Conservation (phyloP, 768 basidiomycete genomes). For the Rhodosporidiobolus odoratus region DNA sequence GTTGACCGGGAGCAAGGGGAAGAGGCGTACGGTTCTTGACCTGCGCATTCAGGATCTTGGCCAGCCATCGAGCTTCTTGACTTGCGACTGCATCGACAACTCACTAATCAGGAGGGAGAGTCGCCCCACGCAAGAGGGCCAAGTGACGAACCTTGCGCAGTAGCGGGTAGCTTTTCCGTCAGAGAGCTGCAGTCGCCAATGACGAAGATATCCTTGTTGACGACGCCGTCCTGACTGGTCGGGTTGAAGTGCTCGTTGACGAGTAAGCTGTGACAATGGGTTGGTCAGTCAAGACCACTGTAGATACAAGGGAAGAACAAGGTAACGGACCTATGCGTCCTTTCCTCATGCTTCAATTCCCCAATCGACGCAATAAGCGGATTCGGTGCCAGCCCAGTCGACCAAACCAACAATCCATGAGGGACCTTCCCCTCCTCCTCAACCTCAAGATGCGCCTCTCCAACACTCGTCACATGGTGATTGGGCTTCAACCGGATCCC, state of each 20-base stretch:
- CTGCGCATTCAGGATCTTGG: conserved; percentile 59
- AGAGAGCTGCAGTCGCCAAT: conserved; percentile 73
- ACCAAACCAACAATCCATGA: conserved; percentile 80
- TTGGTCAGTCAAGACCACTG: background rate
- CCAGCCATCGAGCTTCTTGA: conserved; percentile 67
- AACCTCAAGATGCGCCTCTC: conserved; percentile 42
- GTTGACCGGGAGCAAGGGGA: background rate
- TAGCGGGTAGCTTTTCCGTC: conserved; percentile 63
- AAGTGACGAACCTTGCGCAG: conserved; percentile 56
- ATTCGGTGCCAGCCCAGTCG: conserved; percentile 76
- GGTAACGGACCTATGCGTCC: conserved; percentile 17
- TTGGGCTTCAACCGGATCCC: conserved; percentile 67
- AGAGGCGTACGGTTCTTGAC: conserved; percentile 51
- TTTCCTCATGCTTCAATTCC: conserved; percentile 51
- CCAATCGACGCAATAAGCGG: conserved; percentile 63
- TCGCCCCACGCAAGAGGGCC: background rate
- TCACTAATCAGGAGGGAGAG: too few relatives aligned
- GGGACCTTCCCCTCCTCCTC: conserved; percentile 58
- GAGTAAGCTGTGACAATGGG: conserved; percentile 47
- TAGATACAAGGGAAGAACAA: background rate
- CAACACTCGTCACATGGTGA: conserved; percentile 67
- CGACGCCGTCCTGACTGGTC: conserved; percentile 54
- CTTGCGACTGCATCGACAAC: conserved; percentile 63
- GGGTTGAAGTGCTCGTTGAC: conserved; percentile 62
- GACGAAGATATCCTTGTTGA: conserved; percentile 66